phyloP scores from a whole-genome alignment of 2,329 filamentous ascomycete species.

The Penicillium fuscoglaucum region DNA sequence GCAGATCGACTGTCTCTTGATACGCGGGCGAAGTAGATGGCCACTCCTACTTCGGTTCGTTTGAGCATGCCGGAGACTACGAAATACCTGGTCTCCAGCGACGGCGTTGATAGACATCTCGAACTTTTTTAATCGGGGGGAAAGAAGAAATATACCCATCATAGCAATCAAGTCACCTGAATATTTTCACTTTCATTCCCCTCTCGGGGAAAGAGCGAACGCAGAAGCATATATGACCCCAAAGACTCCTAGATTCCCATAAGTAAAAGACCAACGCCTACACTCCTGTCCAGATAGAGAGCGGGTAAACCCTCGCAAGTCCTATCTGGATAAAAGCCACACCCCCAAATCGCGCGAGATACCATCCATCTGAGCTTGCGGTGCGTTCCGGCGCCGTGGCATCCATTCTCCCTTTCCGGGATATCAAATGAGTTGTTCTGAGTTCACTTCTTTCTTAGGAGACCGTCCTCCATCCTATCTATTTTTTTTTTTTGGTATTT shows the following conservation, averaged over 20 bases:
- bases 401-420: background rate
- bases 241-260: background rate
- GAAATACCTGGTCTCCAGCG: background rate
- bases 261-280: background rate
- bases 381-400: background rate
- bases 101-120: background rate
- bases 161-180: background rate
- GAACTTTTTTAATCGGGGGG: background rate
- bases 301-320: background rate
- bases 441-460: background rate
- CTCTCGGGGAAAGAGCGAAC: too few relatives aligned
- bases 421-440: background rate
- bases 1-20: slow-evolving; percentile 61
- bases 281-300: background rate
- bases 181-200: background rate
- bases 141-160: slow-evolving; percentile 7
- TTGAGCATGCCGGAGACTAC: background rate
- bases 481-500: background rate
- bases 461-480: background rate
- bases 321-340: background rate
- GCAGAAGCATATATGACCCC: background rate
- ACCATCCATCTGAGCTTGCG: background rate
- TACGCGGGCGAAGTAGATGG: slow-evolving; percentile 56
- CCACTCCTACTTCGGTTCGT: background rate
- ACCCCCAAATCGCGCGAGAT: background rate